Evolutionary conservation across 1,284 basidiomycete genomes (phyloP).

Genomic region (Apiotrichum sp.): DNA sequence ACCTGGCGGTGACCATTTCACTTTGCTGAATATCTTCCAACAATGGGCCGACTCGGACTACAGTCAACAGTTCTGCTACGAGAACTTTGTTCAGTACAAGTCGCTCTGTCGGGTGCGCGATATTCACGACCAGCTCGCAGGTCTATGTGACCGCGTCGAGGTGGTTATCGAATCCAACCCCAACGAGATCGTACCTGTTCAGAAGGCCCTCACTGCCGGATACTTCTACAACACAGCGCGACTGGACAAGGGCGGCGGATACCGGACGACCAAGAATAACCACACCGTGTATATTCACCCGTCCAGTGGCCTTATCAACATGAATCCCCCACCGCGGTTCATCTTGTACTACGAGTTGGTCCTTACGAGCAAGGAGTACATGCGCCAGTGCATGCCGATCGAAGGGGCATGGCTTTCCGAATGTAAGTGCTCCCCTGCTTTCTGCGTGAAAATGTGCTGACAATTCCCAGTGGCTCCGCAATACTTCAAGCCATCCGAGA

Average conservation of each 20-base stretch:
- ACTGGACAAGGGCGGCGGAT: constrained; percentile 84
- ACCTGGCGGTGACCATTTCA: constrained; percentile 96
- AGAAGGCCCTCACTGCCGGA: constrained; percentile 89
- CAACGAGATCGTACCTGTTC: constrained; percentile 87
- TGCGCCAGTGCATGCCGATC: constrained; percentile 93
- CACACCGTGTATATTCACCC: constrained; percentile 96
- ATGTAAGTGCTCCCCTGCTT: constrained; percentile 57
- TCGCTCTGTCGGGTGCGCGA: constrained; percentile 88
- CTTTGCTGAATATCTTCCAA: constrained; percentile 93
- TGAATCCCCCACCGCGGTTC: constrained; percentile 85
- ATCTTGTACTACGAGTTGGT: constrained; percentile 84
- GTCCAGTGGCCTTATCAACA: constrained; percentile 88
- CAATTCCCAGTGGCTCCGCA: constrained; percentile 70
- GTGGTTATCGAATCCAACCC: constrained; percentile 80
- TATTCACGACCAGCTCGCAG: constrained; percentile 88
- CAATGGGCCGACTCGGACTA: constrained; percentile 98
- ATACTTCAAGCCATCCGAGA: constrained; percentile 82
- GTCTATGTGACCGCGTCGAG: constrained; percentile 93
- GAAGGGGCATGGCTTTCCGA: constrained; percentile 89
- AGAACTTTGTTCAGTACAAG: constrained; percentile 97
- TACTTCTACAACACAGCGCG: constrained; percentile 94
- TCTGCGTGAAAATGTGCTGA: neutral
- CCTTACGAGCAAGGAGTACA: constrained; percentile 54
- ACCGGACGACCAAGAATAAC: constrained; percentile 87
- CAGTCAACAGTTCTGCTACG: constrained; percentile 85